Conservation (phyloP, 176 grass and related monocot species). For the Eragrostis curvula region DNA sequence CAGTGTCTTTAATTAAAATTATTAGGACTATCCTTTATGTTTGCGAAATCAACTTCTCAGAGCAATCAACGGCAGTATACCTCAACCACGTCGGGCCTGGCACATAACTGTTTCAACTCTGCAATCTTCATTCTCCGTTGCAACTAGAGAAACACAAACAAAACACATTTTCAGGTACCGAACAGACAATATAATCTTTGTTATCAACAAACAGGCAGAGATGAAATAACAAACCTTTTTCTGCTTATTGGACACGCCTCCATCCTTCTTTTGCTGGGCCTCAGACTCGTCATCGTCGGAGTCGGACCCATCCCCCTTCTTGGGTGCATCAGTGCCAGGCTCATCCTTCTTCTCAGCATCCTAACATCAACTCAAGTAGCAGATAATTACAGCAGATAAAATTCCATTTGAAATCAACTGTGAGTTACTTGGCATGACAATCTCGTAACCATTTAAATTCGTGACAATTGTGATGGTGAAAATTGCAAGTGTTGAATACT, state of each 20-base stretch:
- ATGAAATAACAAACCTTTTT: conserved; percentile 55
- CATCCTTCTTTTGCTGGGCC: conserved; percentile 72
- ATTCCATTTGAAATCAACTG: background rate
- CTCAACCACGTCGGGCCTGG: conserved; percentile 85
- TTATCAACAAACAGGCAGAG: background rate
- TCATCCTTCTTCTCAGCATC: conserved; percentile 69
- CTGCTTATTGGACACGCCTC: conserved; percentile 75
- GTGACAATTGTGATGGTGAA: background rate
- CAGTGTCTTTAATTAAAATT: no score
- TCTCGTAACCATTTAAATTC: no score
- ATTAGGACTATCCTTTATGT: no score
- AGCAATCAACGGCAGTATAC: conserved; percentile 21
- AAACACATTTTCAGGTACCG: background rate
- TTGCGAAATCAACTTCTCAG: no score
- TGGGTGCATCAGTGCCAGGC: conserved; percentile 42
- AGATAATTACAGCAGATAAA: background rate
- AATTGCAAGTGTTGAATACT: background rate
- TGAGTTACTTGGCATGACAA: background rate
- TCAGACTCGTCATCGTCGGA: conserved; percentile 68
- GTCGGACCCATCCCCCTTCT: conserved; percentile 63
- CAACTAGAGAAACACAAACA: conserved; percentile 44
- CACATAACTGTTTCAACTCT: conserved; percentile 73
- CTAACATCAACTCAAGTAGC: conserved; percentile 21
- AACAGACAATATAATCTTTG: background rate
- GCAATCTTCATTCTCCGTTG: conserved; percentile 90